Evolutionary conservation across 1,284 basidiomycete genomes (phyloP).

Genomic region (Rhodotorula glutinis): DNA sequence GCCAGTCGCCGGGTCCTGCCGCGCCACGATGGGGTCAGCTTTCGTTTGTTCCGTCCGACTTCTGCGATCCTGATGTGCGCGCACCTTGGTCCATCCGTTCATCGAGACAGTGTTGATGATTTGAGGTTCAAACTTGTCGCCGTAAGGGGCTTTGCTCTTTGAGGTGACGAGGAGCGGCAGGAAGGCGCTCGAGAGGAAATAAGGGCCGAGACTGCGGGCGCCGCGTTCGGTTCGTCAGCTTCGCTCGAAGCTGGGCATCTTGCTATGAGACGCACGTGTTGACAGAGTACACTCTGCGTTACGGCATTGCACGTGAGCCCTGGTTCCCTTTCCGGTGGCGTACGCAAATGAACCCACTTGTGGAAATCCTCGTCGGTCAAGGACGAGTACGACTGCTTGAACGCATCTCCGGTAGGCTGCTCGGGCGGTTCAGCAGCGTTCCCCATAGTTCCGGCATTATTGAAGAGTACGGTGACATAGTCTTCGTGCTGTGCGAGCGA

Average conservation of each 20-base stretch:
- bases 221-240: too few species aligned
- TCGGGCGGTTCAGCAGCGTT: background rate
- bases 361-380: conserved; percentile 16
- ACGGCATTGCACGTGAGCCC: background rate
- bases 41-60: background rate
- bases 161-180: conserved; percentile 16
- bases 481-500: conserved; percentile 11
- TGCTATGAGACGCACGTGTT: conserved; percentile 1
- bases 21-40: background rate
- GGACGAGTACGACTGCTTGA: conserved; percentile 7
- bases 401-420: conserved; percentile 4
- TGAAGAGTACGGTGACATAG: conserved; percentile 20
- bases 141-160: conserved; percentile 13
- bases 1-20: conserved; percentile 16
- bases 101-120: conserved; percentile 26
- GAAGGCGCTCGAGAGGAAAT: conserved; percentile 26
- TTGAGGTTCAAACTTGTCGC: conserved; percentile 24
- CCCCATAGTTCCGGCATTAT: conserved; percentile 25
- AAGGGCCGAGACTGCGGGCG: conserved; percentile 17
- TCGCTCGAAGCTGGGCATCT: too few species aligned
- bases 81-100: conserved; percentile 29
- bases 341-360: background rate
- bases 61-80: background rate
- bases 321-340: too few species aligned
- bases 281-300: background rate